Base-by-base conservation (phyloP, 768 basidiomycete genomes). In the Lentinula raphanica region DNA sequence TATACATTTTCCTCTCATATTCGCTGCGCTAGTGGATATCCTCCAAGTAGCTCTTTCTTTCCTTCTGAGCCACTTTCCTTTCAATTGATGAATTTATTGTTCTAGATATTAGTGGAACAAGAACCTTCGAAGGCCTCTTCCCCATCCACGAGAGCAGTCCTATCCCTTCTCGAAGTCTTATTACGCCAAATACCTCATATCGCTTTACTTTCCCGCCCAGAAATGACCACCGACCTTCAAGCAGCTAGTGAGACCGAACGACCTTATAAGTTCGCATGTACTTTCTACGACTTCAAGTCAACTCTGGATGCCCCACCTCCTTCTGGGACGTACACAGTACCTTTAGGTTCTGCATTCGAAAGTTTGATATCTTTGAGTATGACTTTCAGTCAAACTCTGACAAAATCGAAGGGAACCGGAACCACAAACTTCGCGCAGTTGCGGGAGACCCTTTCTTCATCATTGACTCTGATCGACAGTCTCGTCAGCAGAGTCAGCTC, bases 1-100 rank as follows among this genome's bases (percentile, higher is more conserved):
- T 3, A 76, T 94, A 28, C 92, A 96, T 69, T 72, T 94, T 11
- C 94, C 96, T 0, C 71, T 94, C 42, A 75, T 93, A 13, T 87
- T 95, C 58, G 76, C 84, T 2, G 85, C 83, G 5, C 74, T 92
- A 42, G 66, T 88, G 39, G 87, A 92, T 60, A 65, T 80, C 5
- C 61, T 92, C 32, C 73, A 82, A 60, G 92, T 94, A 68, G n/a
- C 69, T 48, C 61, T n/a, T 40, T 49, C 42, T 39, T 32, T 23
- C 31, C 23, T 13, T 36, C 32, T 42, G 25, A 23, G 42, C 44
- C 58, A 50, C 58, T 19, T 60, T 54, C 19, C 8, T 12, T n/a
- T 29, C n/a, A 38, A 27, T 12, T 7, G 5, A 21, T 28, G 17
- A 49, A n/a, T n/a, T 38, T 42, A 51, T 48, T 42, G 55, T 48